Evolutionary conservation across 331 rosid genomes (phyloP).

Genomic region (Erythrophleum ivorense): DNA sequence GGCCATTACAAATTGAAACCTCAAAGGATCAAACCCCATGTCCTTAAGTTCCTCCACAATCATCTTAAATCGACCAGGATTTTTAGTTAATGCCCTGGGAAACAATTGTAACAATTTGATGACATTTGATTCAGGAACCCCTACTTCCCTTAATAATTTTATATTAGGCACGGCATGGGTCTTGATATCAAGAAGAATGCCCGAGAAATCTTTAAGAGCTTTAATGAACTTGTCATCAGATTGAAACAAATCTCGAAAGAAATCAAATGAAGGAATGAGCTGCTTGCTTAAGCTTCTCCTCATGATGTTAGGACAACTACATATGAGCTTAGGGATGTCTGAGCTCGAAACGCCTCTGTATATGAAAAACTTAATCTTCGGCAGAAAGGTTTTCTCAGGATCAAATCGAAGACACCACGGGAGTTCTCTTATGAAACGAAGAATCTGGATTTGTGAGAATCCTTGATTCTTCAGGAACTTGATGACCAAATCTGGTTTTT

Average conservation of each 20-base stretch:
- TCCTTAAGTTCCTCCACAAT: neutral
- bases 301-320: neutral
- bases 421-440: neutral
- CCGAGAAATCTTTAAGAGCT: neutral
- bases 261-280: slow-evolving; percentile 1
- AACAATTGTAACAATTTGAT: neutral
- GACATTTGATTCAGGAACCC: neutral
- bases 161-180: neutral
- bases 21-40: neutral
- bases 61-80: neutral
- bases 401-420: neutral
- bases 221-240: neutral
- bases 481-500: neutral
- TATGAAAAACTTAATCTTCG: slow-evolving; percentile 7
- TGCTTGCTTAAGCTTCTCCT: neutral
- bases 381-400: neutral
- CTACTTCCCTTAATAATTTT: neutral
- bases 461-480: neutral
- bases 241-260: slow-evolving; percentile 3
- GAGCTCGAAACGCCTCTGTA: neutral
- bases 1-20: neutral
- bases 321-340: neutral
- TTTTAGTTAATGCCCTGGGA: neutral
- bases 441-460: neutral
- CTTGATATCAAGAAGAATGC: neutral